A percentile compares a stretch with the other conserved stretches of the same genome.
phyloP scores from a whole-genome alignment of 1,284 basidiomycete species.

The Tilletia caries region DNA sequence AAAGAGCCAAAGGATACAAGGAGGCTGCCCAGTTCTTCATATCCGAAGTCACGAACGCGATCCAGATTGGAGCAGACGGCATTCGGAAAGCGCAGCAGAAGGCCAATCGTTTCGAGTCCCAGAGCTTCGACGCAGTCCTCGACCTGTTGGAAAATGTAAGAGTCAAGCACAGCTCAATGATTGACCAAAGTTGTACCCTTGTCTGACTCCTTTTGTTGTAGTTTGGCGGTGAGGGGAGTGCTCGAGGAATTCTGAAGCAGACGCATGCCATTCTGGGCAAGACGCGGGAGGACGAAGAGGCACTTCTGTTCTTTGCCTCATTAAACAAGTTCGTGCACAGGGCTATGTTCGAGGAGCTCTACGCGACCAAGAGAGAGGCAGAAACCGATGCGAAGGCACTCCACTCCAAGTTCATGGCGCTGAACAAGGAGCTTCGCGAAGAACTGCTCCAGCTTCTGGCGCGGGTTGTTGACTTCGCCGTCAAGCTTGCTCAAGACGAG shows the following conservation, averaged over 20 bases:
- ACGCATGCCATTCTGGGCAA: conserved; percentile 12
- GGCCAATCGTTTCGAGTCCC: conserved; percentile 4
- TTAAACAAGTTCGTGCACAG: conserved; percentile 15
- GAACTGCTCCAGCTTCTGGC: conserved; percentile 9
- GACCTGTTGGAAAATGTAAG: conserved; percentile 25
- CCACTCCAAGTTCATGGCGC: conserved; percentile 6
- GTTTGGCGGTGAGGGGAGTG: conserved; percentile 14
- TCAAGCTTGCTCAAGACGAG: conserved; percentile 17
- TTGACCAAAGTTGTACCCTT: no score
- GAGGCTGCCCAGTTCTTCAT: conserved; percentile 23
- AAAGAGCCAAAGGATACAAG: conserved; percentile 16
- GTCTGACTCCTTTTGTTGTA: no score
- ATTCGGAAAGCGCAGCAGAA: conserved; percentile 1
- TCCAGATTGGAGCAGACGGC: background rate
- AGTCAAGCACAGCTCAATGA: no score
- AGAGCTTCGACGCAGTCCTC: conserved; percentile 11
- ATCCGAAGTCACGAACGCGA: background rate
- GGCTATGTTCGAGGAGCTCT: conserved; percentile 21
- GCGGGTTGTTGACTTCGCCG: conserved; percentile 11
- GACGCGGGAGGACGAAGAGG: conserved; percentile 19
- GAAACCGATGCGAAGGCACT: conserved; percentile 17
- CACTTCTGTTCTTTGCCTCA: conserved; percentile 15
- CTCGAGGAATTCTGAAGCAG: conserved; percentile 15
- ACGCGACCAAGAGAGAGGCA: conserved; percentile 11
- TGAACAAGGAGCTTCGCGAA: conserved; percentile 11